Evolutionary conservation across 768 basidiomycete genomes (phyloP).

Genomic region (Lentinula raphanica): DNA sequence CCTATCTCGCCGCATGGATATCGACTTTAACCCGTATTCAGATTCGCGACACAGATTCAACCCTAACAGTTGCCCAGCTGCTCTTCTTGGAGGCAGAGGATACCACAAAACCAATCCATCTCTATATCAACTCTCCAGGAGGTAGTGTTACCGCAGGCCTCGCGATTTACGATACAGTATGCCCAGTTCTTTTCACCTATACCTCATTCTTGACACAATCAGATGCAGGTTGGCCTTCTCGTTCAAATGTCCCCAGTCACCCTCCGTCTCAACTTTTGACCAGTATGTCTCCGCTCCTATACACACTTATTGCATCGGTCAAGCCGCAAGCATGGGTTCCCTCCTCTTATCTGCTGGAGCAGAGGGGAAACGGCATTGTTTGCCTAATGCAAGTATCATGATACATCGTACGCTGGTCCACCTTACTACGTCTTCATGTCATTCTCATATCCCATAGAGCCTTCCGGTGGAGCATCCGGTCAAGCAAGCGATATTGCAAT

Average conservation of each 20-base stretch:
- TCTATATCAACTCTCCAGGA: conserved; percentile 97
- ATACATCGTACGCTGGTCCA: conserved; percentile 74
- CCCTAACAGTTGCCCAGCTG: conserved; percentile 84
- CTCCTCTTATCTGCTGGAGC: conserved; percentile 88
- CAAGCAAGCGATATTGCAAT: conserved; percentile 98
- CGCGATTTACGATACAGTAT: conserved; percentile 95
- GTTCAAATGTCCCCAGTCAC: neutral
- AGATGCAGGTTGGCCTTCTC: conserved; percentile 62
- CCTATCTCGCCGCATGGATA: conserved; percentile 10
- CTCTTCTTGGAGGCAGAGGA: conserved; percentile 97
- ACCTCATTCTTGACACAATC: conserved; percentile 6
- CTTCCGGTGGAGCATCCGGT: conserved; percentile 92
- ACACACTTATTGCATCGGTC: conserved; percentile 93
- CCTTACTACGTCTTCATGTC: conserved; percentile 10
- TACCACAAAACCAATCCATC: conserved; percentile 86
- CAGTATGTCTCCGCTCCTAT: conserved; percentile 90
- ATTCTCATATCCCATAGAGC: conserved; percentile 52
- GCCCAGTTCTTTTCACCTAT: conserved; percentile 21
- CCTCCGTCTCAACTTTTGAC: conserved; percentile 13
- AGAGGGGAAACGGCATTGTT: conserved; percentile 84
- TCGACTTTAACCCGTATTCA: conserved; percentile 25
- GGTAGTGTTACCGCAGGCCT: conserved; percentile 94
- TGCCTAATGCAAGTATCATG: conserved; percentile 96
- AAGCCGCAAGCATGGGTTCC: conserved; percentile 96
- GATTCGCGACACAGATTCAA: conserved; percentile 89